Percentiles rank a stretch among this genome's conserved stretches.
These are phyloP conservation scores for Annulohypoxylon bovei DNA, from an alignment of 495 filamentous ascomycete species.

Conservation along the genomic window DNA sequence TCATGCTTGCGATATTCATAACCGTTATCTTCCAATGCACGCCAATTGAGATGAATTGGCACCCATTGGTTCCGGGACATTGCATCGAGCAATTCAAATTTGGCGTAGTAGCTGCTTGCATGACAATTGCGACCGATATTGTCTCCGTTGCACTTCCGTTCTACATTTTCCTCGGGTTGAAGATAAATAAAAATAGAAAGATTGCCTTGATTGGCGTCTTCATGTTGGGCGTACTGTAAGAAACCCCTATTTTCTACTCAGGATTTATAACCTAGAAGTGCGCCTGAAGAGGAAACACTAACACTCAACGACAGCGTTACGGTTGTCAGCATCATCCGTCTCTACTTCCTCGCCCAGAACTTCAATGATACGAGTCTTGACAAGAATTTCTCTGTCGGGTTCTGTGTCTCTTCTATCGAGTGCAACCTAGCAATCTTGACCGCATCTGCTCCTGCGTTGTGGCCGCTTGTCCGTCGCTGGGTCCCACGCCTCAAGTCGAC, in stretches of 20 bases:
- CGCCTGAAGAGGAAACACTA: background rate
- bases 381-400: slow-evolving; percentile 47
- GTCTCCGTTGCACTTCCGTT: slow-evolving; percentile 59
- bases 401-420: slow-evolving; percentile 54
- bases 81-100: slow-evolving; percentile 47
- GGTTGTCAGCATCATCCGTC: slow-evolving; percentile 48
- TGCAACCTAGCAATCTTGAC: slow-evolving; percentile 56
- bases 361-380: slow-evolving; percentile 30
- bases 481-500: slow-evolving; percentile 15
- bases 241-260: slow-evolving; percentile 4
- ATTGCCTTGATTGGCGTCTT: slow-evolving; percentile 60
- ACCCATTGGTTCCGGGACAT: slow-evolving; percentile 20
- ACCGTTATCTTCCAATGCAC: slow-evolving; percentile 62
- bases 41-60: slow-evolving; percentile 51
- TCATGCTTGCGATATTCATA: slow-evolving; percentile 57
- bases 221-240: slow-evolving; percentile 55
- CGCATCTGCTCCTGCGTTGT: slow-evolving; percentile 44
- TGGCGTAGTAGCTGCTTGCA: slow-evolving; percentile 54
- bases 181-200: slow-evolving; percentile 58
- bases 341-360: slow-evolving; percentile 37
- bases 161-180: slow-evolving; percentile 58
- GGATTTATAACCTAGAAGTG: background rate
- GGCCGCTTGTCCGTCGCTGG: slow-evolving; percentile 40
- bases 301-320: slow-evolving; percentile 50
- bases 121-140: slow-evolving; percentile 60